Base-by-base conservation (phyloP, 2,329 filamentous ascomycete genomes). In the Diaporthe citri region DNA sequence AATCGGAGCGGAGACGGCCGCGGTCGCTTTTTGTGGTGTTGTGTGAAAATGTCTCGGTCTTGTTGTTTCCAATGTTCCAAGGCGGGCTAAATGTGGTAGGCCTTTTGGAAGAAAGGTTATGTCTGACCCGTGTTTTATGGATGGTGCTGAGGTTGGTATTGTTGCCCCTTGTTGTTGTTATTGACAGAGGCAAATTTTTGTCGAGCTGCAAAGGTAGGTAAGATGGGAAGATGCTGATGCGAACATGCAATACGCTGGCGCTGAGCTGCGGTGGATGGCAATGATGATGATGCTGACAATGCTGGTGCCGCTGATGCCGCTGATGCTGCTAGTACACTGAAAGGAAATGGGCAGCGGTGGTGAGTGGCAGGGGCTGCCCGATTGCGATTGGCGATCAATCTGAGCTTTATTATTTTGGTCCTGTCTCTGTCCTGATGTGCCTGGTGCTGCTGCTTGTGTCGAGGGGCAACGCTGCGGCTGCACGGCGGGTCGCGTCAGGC, bases 381-480 rank as follows among this genome's bases (percentile, higher is more conserved):
- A 51, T 51, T 72, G 70, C 70, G 57, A 64, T 72, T 64, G 70
- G 70, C 70, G 70, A 72, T 55, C 70, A 34, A 72, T 55, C 34
- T 46, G 46, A 55, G 70, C 57, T 64, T 72, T 72, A 62, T 64
- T 57, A 55, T 64, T 64, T 71, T 71, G 64, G 48, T 17, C 34
- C 48, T 10, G 64, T 41, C 36, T 31, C 43, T 34, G 25, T 31
- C 28, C 15, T 55, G 67, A 71, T 25, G n/a, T 34, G 60, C 25
- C 59, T 25, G 55, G 28, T 70, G 28, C 55, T 72, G 56, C 28
- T 51, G 52, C 12, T 71, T 52, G 67, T 71, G 52, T 57, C 28
- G 41, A 71, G 41, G 67, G 64, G 64, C 64, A 69, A 69, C 64
- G 64, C 64, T 69, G 64, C 64, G 64, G 64, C 64, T 69, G 64